Evolutionary conservation across 805 yeast species (phyloP).

Genomic region (Kodamaea lidongshanica): DNA sequence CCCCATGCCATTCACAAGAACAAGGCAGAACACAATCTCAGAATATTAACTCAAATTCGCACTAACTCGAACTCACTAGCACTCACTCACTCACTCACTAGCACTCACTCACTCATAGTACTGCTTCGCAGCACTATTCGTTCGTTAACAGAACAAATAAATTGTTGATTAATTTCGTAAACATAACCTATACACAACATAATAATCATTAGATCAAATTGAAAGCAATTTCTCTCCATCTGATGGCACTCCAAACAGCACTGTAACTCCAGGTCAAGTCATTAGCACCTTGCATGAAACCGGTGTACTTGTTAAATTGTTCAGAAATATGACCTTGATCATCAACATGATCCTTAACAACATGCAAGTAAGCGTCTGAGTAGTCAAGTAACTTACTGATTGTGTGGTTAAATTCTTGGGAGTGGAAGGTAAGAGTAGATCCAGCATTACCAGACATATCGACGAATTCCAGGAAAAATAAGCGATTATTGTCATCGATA

Average conservation of each 20-base stretch:
- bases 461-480: constrained; percentile 23
- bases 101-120: too few species aligned
- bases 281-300: constrained; percentile 81
- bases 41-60: too few species aligned
- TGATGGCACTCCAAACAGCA: constrained; percentile 61
- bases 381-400: constrained; percentile 41
- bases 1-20: too few species aligned
- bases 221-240: constrained; percentile 51
- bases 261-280: constrained; percentile 89
- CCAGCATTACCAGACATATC: constrained; percentile 27
- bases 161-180: too few species aligned
- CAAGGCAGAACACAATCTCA: too few species aligned
- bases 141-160: too few species aligned
- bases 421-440: neutral
- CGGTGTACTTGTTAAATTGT: constrained; percentile 74
- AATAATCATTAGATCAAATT: too few species aligned
- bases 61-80: too few species aligned
- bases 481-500: constrained; percentile 23
- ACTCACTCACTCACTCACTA: too few species aligned
- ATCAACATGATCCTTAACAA: constrained; percentile 54
- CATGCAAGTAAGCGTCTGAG: constrained; percentile 61
- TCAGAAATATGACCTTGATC: constrained; percentile 74
- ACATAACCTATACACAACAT: too few species aligned
- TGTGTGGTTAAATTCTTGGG: constrained; percentile 38
- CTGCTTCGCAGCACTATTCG: too few species aligned